phyloP scores from a whole-genome alignment of 2,329 filamentous ascomycete species.

The Ophiocordyceps polyrhachis-furcata region DNA sequence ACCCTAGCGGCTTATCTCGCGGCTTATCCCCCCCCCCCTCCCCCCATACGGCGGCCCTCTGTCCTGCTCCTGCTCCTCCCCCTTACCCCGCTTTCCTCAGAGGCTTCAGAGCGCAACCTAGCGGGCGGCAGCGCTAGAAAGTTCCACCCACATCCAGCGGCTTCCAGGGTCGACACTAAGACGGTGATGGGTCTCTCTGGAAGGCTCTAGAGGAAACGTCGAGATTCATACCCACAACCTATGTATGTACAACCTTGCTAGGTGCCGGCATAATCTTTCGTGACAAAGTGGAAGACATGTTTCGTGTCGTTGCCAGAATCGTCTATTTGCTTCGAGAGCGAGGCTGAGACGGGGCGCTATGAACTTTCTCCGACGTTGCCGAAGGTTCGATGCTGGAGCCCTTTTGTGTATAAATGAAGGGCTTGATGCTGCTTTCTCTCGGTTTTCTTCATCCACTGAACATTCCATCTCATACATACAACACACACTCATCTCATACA shows the following conservation, averaged over 20 bases:
- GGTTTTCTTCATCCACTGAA: not conserved
- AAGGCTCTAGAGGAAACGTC: not conserved
- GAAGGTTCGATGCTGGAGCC: constrained; percentile 3
- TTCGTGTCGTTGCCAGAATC: not conserved
- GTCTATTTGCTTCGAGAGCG: constrained; percentile 8
- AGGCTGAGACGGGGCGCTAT: constrained; percentile 4
- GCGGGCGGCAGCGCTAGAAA: constrained; percentile 2
- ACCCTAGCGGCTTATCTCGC: too few relatives aligned
- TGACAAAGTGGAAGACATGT: too few relatives aligned
- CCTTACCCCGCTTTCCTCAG: too few relatives aligned
- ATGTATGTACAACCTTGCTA: too few relatives aligned
- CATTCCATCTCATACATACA: not conserved
- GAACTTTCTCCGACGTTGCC: constrained; percentile 5
- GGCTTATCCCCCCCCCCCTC: too few relatives aligned
- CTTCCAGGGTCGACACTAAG: constrained; percentile 1
- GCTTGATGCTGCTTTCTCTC: not conserved
- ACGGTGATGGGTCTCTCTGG: not conserved
- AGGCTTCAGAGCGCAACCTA: too few relatives aligned
- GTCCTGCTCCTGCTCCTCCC: too few relatives aligned
- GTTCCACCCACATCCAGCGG: constrained; percentile 10
- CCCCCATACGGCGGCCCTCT: too few relatives aligned
- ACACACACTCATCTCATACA: too few relatives aligned
- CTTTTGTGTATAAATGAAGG: constrained; percentile 13
- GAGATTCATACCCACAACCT: not conserved
- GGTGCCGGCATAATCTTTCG: too few relatives aligned